Conservation (phyloP, 345 rosid genomes). For the Lepidium didymum region DNA sequence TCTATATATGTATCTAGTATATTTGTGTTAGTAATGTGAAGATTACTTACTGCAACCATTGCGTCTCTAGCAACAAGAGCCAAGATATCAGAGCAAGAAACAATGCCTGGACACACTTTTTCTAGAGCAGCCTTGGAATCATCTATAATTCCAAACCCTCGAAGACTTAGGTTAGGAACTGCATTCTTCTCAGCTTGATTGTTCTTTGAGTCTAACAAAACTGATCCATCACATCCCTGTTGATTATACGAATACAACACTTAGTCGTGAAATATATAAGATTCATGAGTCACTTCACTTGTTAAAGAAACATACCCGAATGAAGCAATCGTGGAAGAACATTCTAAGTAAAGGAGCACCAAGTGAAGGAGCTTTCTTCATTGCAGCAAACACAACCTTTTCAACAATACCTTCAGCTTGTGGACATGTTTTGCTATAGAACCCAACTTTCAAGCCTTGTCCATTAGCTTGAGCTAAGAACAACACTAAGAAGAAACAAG, state of each 20-base stretch:
- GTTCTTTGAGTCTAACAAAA: constrained; percentile 37
- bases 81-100: constrained; percentile 62
- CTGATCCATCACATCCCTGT: constrained; percentile 69
- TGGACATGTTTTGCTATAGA: constrained; percentile 32
- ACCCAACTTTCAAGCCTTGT: constrained; percentile 29
- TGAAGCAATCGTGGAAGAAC: constrained; percentile 65
- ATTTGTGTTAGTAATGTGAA: too few species aligned
- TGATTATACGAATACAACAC: neutral
- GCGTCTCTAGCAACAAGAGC: constrained; percentile 56
- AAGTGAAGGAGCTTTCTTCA: constrained; percentile 18
- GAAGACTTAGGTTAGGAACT: constrained; percentile 41
- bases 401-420: constrained; percentile 33
- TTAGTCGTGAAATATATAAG: neutral
- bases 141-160: constrained; percentile 50
- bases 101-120: constrained; percentile 48
- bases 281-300: neutral
- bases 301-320: constrained; percentile 35
- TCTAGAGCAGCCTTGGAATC: constrained; percentile 48
- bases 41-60: constrained; percentile 39
- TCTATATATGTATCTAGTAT: too few species aligned
- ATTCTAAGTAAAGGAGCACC: constrained; percentile 55
- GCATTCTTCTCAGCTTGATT: constrained; percentile 47
- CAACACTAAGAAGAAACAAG: constrained; percentile 18
- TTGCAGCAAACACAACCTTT: constrained; percentile 30
- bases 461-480: constrained; percentile 20